phyloP scores from a whole-genome alignment of 2,329 filamentous ascomycete genomes.

The Capronia americana region DNA sequence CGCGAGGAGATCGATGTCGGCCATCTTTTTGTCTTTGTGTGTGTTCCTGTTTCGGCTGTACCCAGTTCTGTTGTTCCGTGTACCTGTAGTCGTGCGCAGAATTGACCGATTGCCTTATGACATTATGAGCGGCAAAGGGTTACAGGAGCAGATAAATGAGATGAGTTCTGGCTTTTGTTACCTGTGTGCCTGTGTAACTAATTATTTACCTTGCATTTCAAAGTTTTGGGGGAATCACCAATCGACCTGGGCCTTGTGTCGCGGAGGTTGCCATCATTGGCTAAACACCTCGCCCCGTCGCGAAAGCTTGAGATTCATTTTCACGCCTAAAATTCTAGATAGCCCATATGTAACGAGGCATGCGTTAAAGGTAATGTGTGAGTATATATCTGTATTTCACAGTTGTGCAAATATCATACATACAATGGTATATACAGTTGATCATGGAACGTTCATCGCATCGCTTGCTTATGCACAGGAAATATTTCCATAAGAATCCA shows the following conservation, averaged over 20 bases:
- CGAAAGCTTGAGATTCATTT: not conserved
- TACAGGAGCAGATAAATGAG: too few relatives aligned
- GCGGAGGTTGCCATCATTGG: slow-evolving; percentile 3
- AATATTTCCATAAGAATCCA: not conserved
- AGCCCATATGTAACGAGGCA: too few relatives aligned
- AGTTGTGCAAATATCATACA: not conserved
- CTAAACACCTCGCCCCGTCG: not conserved
- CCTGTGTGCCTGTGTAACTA: too few relatives aligned
- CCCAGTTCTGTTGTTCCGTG: too few relatives aligned
- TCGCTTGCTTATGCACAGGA: slow-evolving; percentile 5
- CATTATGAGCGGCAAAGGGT: not conserved
- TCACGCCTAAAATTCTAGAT: too few relatives aligned
- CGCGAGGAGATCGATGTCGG: slow-evolving; percentile 31
- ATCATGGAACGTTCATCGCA: slow-evolving; percentile 6
- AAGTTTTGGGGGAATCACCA: slow-evolving; percentile 1
- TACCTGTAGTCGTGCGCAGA: not conserved
- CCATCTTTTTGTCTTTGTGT: not conserved
- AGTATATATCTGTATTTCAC: not conserved
- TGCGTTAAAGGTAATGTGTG: too few relatives aligned
- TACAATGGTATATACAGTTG: not conserved
- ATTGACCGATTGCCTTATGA: not conserved
- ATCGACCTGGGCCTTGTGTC: slow-evolving; percentile 1
- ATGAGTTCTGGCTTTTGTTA: too few relatives aligned
- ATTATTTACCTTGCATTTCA: too few relatives aligned
- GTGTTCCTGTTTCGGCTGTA: not conserved